A percentile compares a stretch with the other conserved stretches of the same genome.
Evolutionary conservation across 2,329 filamentous ascomycete genomes (phyloP).

Genomic region (Huntiella decipiens): DNA sequence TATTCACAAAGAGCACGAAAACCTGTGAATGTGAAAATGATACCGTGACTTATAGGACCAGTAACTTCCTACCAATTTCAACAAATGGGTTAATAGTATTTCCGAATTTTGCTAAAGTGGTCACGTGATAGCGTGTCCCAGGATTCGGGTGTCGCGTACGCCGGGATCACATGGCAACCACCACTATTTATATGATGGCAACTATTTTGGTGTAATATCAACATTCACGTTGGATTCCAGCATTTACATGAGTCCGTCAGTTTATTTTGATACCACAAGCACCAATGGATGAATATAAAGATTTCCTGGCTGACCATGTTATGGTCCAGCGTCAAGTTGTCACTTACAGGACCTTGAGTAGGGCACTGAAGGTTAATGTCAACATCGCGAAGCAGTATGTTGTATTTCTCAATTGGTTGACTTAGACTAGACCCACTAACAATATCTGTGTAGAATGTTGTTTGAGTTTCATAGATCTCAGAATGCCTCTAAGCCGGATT

Average conservation of each 20-base stretch:
- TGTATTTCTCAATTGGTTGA: not conserved
- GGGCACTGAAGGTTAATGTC: constrained; percentile 65
- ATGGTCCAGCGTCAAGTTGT: constrained; percentile 60
- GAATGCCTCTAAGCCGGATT: constrained; percentile 52
- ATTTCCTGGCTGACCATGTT: constrained; percentile 56
- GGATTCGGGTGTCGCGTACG: no score
- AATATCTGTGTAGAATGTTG: constrained; percentile 46
- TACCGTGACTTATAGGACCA: no score
- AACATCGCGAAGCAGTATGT: constrained; percentile 75
- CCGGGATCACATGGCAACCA: no score
- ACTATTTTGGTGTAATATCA: no score
- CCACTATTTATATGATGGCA: no score
- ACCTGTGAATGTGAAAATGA: no score
- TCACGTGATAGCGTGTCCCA: constrained; percentile 7
- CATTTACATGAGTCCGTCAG: no score
- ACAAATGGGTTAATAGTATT: not conserved
- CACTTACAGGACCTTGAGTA: constrained; percentile 70
- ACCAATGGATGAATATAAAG: constrained; percentile 43
- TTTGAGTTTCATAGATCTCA: constrained; percentile 69
- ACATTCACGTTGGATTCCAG: no score
- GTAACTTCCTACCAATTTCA: no score
- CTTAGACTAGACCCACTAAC: not conserved
- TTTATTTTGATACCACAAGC: no score
- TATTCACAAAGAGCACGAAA: no score
- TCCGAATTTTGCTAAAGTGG: constrained; percentile 6